Evolutionary conservation across 2,329 filamentous ascomycete species (phyloP), one percentile per base, ranked within the genome.

Genomic region (Cadophora gregata): DNA sequence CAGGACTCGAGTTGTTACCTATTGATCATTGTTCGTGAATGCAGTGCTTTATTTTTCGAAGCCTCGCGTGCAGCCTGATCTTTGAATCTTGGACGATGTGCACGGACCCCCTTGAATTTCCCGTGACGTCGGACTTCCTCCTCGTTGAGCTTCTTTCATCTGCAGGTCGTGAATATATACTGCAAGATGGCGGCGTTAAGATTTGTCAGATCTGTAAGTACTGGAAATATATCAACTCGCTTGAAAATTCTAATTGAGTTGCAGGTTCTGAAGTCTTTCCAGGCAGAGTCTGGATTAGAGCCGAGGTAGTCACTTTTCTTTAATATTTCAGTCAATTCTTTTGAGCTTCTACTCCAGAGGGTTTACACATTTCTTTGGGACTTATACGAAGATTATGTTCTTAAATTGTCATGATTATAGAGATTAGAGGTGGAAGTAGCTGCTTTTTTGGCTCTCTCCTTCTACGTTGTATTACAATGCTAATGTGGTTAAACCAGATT

Each of bases 211-310:
- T 88, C 87, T 53, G 89, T 91, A 80, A 72, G 85, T 77, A 31
- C 4, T 14, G 1, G 16, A 3, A 6, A 45, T 33, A 9, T 19
- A n/a, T 4, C 25, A 12, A 10, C 19, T 56, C 19, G 36, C 45
- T 36, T 21, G 21, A 10, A 36, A 25, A 25, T 16, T 50, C 68
- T 65, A 48, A 66, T 36, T 29, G 72, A 78, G n/a, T 48, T 14
- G n/a, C 59, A 96, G 93, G 93, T 96, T 56, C 86, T 93, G 83
- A 90, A 91, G 77, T 94, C 92, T 1, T 97, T 97, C 79, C 74
- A 77, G 67, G 75, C 73, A 60, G 91, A 93, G 70, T 97, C 93
- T 5, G 94, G 94, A 7, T 81, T 98, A 24, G 95, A 97, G 79
- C 93, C 93, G 77, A 91, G 92, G 94, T 97, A 77, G 74, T 42